Base-by-base conservation (phyloP, 2,329 filamentous ascomycete genomes). In the Colletotrichum nymphaeae region DNA sequence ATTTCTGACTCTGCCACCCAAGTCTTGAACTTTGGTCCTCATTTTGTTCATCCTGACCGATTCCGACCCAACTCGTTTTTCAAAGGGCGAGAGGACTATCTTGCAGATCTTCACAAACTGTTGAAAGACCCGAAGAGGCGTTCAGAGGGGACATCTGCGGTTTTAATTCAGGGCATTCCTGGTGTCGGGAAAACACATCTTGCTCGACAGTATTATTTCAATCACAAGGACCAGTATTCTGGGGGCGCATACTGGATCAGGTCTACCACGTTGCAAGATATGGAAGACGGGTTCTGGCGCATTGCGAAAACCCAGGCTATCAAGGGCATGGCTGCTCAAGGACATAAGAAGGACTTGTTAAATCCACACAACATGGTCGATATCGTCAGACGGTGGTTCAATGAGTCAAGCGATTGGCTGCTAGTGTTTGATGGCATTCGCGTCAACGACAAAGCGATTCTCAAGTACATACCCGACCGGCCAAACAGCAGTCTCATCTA, bases 161-260 rank as follows among this genome's bases (percentile, higher is more conserved):
- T 92, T 1, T 82, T 94, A 9, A 86, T 94, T 12, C 89, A 90
- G 75, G 90, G 90, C 46, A 88, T 91, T 52, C 89, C 91, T 2
- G 92, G 92, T 1, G 89, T 89, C 16, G 92, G 92, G 2, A 94
- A 94, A 80, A 91, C 91, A 1, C 92, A 93, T 77, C 83, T 94
- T 16, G 91, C 91, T 32, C 86, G 92, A 4, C 86, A 94, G 79
- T 94, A 93, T 78, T 88, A 93, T 35, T 93, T 91, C 76, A 80
- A 84, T 5, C 88, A 93, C 76, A 88, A 85, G 46, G 81, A 86
- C 5, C 83, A 89, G 73, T 94, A 92, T 76, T 87, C 89, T 0
- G 91, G 91, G 1, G 92, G 92, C 1, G 86, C 93, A 56, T 94
- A 93, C 79, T 94, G 92, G 92, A 86, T 93, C 19, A 87, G 91